phyloP scores from a whole-genome alignment of 805 yeast species.

The Pichia gijzeniarum region DNA sequence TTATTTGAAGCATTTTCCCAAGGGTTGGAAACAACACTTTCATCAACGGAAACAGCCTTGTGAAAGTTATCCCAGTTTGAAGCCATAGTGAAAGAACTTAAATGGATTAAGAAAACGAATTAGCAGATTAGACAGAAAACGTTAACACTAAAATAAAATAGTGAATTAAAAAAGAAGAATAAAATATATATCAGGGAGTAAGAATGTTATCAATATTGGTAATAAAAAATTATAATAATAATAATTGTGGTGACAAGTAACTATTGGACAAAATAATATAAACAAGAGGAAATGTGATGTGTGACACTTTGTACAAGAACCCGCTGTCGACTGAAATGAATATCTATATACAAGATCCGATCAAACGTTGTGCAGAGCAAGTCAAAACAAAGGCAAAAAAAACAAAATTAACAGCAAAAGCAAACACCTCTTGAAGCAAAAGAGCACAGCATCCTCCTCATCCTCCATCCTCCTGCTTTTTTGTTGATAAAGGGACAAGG shows the following conservation, averaged over 20 bases:
- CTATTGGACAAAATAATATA: background rate
- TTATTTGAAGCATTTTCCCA: slow-evolving; percentile 26
- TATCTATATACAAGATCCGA: background rate
- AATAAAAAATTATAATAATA: background rate
- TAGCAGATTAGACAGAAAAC: too few relatives aligned
- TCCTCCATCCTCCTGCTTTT: too few relatives aligned
- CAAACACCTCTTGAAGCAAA: too few relatives aligned
- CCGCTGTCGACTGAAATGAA: background rate
- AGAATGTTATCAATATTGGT: background rate
- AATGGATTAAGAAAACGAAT: too few relatives aligned
- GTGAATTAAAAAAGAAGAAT: too few relatives aligned
- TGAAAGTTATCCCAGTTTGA: slow-evolving; percentile 24
- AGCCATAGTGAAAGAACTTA: slow-evolving; percentile 17
- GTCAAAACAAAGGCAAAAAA: background rate
- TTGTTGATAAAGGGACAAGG: too few relatives aligned
- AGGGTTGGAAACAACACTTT: slow-evolving; percentile 22
- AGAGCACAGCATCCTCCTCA: too few relatives aligned
- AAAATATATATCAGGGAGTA: background rate
- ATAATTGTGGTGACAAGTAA: background rate
- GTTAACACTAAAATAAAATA: too few relatives aligned
- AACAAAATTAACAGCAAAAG: background rate
- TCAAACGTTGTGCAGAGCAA: background rate
- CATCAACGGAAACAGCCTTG: slow-evolving; percentile 20
- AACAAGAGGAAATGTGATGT: too few relatives aligned
- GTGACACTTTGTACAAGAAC: background rate